Evolutionary conservation across 2,329 filamentous ascomycete species (phyloP).

Genomic region (Aureobasidium sp.): DNA sequence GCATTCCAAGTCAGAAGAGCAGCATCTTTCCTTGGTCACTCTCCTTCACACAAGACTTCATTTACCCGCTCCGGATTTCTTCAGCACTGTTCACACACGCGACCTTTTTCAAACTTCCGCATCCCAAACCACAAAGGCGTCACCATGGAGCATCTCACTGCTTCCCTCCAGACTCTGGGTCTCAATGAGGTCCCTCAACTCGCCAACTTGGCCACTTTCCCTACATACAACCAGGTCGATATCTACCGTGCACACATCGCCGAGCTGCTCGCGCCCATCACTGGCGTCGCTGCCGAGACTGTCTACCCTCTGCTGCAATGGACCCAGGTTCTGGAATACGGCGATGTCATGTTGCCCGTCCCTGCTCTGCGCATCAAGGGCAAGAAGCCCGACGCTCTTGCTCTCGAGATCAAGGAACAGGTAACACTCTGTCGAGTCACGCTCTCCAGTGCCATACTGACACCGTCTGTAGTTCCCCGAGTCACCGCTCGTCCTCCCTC

Average conservation of each 20-base stretch:
- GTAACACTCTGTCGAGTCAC: conserved; percentile 20
- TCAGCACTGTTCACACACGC: not conserved
- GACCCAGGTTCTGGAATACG: conserved; percentile 74
- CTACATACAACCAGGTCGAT: conserved; percentile 67
- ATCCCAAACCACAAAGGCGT: not conserved
- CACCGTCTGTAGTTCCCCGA: conserved; percentile 58
- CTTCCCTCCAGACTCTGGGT: conserved; percentile 32
- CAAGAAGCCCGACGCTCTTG: conserved; percentile 52
- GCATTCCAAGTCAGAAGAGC: not conserved
- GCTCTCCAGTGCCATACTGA: not conserved
- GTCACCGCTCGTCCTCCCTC: conserved; percentile 65
- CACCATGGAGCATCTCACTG: conserved; percentile 30
- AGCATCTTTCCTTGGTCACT: conserved; percentile 10
- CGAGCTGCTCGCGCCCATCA: conserved; percentile 59
- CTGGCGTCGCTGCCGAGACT: conserved; percentile 61
- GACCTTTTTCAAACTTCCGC: not conserved
- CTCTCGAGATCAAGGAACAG: conserved; percentile 48
- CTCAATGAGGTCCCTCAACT: conserved; percentile 33
- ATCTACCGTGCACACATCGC: conserved; percentile 74
- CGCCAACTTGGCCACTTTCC: conserved; percentile 42
- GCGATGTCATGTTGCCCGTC: conserved; percentile 70
- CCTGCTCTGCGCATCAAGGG: conserved; percentile 71
- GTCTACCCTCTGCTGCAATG: conserved; percentile 72
- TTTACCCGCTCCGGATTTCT: not conserved
- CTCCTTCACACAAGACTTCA: not conserved